Percentiles rank a stretch among this genome's conserved stretches.
These are phyloP conservation scores for Dioscorea dumetorum DNA, from an alignment of 106 monocot species.

Conservation along the genomic window DNA sequence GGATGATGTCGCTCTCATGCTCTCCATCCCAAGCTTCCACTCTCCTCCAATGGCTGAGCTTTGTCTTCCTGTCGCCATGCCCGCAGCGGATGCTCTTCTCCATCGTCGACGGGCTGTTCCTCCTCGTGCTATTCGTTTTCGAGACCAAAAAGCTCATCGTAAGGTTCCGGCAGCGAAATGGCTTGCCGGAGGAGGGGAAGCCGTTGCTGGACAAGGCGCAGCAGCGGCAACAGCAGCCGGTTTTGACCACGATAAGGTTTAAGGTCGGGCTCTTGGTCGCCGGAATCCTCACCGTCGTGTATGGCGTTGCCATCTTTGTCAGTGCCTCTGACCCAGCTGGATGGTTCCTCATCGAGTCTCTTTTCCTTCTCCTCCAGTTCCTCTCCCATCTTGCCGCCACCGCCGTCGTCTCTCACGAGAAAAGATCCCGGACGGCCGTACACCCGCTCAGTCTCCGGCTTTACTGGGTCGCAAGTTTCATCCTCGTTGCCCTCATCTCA, in stretches of 20 bases:
- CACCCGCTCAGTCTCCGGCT: slow-evolving; percentile 38
- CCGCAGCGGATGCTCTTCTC: slow-evolving; percentile 54
- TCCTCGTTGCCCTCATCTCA: slow-evolving; percentile 36
- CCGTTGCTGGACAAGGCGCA: not conserved
- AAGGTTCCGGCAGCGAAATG: not conserved
- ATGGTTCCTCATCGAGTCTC: slow-evolving; percentile 10
- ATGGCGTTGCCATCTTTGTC: slow-evolving; percentile 14
- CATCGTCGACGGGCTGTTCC: slow-evolving; percentile 52
- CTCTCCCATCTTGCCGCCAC: slow-evolving; percentile 34
- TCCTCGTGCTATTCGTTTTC: slow-evolving; percentile 36
- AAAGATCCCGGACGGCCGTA: slow-evolving; percentile 18
- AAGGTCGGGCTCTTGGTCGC: slow-evolving; percentile 26
- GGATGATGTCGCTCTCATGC: slow-evolving; percentile 44
- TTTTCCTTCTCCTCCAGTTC: slow-evolving; percentile 38
- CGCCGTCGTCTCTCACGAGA: slow-evolving; percentile 55
- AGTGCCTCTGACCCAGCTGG: not conserved
- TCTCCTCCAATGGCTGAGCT: slow-evolving; percentile 35
- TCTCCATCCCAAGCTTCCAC: not conserved
- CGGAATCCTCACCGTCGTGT: slow-evolving; percentile 23
- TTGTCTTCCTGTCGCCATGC: slow-evolving; percentile 81
- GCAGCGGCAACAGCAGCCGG: slow-evolving; percentile 9
- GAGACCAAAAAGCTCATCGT: slow-evolving; percentile 21
- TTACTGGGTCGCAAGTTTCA: slow-evolving; percentile 46
- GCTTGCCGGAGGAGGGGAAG: not conserved
- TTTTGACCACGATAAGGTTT: slow-evolving; percentile 19